phyloP scores from a whole-genome alignment of 2,329 filamentous ascomycete species.

The Penicillium verrucosum region DNA sequence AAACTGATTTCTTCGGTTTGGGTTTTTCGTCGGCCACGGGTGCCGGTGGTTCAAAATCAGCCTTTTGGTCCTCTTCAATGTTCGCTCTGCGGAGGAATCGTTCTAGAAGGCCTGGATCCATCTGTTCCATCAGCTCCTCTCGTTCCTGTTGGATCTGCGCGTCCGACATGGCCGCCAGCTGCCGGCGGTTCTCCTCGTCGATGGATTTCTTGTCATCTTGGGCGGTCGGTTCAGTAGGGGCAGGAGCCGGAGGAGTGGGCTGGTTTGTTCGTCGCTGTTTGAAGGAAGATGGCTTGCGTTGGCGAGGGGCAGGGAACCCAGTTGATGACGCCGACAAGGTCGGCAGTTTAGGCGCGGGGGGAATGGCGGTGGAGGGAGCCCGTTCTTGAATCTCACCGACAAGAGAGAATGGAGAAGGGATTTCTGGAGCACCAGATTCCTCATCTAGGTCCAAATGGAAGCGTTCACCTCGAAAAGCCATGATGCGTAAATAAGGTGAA shows the following conservation, averaged over 20 bases:
- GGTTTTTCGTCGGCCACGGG: slow-evolving; percentile 1
- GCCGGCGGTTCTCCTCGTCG: slow-evolving; percentile 74
- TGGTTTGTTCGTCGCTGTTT: slow-evolving; percentile 61
- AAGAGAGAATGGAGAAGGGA: slow-evolving; percentile 38
- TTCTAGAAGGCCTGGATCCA: slow-evolving; percentile 74
- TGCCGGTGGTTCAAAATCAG: slow-evolving; percentile 4
- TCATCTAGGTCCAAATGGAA: slow-evolving; percentile 60
- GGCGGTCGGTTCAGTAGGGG: slow-evolving; percentile 6
- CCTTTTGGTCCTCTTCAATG: slow-evolving; percentile 59
- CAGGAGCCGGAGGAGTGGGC: slow-evolving; percentile 12
- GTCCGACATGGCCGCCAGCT: slow-evolving; percentile 72
- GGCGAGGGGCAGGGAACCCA: slow-evolving; percentile 88
- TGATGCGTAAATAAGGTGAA: slow-evolving; percentile 18
- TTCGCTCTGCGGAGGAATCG: slow-evolving; percentile 72
- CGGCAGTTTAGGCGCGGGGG: slow-evolving; percentile 54
- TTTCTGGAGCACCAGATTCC: slow-evolving; percentile 28
- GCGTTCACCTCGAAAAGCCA: slow-evolving; percentile 58
- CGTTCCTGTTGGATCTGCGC: slow-evolving; percentile 78
- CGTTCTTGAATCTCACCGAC: slow-evolving; percentile 80
- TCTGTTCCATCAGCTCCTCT: slow-evolving; percentile 71
- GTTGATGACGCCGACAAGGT: slow-evolving; percentile 47
- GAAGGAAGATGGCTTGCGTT: slow-evolving; percentile 73
- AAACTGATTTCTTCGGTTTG: slow-evolving; percentile 33
- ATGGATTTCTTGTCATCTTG: slow-evolving; percentile 67
- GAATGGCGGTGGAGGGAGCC: slow-evolving; percentile 47